Base-by-base conservation (phyloP, 495 filamentous ascomycete species). In the Aspergillus homomorphus region DNA sequence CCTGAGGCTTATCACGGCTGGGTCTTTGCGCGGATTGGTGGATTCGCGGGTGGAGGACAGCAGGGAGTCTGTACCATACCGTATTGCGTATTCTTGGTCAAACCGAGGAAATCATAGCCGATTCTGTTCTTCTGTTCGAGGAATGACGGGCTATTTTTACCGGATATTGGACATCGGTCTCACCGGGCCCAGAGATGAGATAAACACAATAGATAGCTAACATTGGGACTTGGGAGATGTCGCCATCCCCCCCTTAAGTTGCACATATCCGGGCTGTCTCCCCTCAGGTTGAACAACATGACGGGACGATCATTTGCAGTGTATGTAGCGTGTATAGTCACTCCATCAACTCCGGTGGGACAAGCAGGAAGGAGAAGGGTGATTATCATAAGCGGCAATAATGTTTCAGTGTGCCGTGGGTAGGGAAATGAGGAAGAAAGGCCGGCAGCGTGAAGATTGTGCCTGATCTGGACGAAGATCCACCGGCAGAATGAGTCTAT, bases 401-500 rank as follows among this genome's bases (percentile, higher is more conserved):
- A 14, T 14, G 18, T 43, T 43, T 22, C 45, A 48, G n/a, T n/a
- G n/a, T 21, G 12, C 18, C 4, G 9, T 12, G 6, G 9, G 16
- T 3, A 10, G 33, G 33, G 33, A 38, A 38, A 38, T 38, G 33
- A 38, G 15, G 26, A 5, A 38, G 33, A 38, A 48, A 48, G 45
- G 45, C 24, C 20, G 24, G 45, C 45, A 18, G 18, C 9, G 6
- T 15, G 7, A n/a, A 16, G 16, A 18, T 18, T 48, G 19, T 21
- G 20, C 19, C 45, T 48, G 45, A 24, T 21, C 45, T 21, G 23
- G 45, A n/a, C 45, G n/a, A 48, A 16, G 50, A 59, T 59, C 57
- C 57, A 53, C 51, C 45, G 45, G 44, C 26, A 21, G 21, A 23
- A 10, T 23, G 38, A 51, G 52, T 51, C 58, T 55, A 54, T 33